Evolutionary conservation across 2,329 filamentous ascomycete genomes (phyloP).

Genomic region (Penicillium sp.): DNA sequence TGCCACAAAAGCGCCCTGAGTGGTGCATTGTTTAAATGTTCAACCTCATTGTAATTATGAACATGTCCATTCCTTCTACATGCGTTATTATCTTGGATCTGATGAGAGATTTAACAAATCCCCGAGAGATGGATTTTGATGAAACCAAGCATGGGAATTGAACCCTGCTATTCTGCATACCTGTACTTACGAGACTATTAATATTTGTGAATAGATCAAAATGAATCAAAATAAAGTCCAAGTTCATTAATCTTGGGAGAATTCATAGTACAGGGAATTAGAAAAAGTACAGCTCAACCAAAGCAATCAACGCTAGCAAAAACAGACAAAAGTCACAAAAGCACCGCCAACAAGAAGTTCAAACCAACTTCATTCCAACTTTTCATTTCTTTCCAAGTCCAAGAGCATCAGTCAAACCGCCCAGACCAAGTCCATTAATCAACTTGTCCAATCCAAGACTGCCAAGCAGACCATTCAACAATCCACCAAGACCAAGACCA

Average conservation of each 20-base stretch:
- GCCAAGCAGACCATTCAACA: conserved; percentile 75
- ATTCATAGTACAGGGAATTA: conserved; percentile 1
- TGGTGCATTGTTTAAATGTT: conserved; percentile 1
- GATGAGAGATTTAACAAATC: neutral
- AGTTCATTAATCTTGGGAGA: neutral
- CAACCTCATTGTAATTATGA: conserved; percentile 14
- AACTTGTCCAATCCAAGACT: conserved; percentile 65
- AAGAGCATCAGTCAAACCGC: conserved; percentile 42
- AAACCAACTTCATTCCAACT: neutral
- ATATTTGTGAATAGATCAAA: conserved; percentile 13
- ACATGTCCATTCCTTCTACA: neutral
- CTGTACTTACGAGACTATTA: conserved; percentile 12
- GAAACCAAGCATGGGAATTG: conserved; percentile 6
- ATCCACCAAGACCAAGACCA: conserved; percentile 76
- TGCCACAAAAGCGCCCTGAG: neutral
- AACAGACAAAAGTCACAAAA: neutral
- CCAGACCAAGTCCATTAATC: conserved; percentile 54
- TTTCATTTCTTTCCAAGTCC: conserved; percentile 53
- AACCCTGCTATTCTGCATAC: neutral
- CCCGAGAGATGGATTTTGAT: neutral
- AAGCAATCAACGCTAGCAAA: neutral
- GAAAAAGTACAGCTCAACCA: neutral
- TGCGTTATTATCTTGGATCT: neutral
- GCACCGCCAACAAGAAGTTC: neutral
- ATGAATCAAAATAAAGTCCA: neutral